Conservation (phyloP, 805 yeast species). For the Candida bentonensis region DNA sequence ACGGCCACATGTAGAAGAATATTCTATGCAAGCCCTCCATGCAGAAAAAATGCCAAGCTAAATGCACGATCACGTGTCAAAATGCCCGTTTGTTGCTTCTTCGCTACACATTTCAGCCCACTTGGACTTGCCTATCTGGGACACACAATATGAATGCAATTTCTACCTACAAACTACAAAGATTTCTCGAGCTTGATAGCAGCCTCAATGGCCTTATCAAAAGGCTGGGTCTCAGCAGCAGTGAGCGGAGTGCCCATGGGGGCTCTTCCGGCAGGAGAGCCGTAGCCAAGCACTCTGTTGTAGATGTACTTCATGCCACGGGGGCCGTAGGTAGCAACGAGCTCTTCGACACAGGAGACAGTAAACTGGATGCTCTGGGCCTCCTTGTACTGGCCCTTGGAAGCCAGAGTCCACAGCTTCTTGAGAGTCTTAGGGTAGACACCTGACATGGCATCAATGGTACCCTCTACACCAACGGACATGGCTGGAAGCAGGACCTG, state of each 20-base stretch:
- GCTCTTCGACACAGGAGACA: slow-evolving; percentile 33
- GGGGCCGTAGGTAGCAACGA: slow-evolving; percentile 30
- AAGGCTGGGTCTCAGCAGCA: slow-evolving; percentile 6
- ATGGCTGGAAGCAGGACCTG: slow-evolving; percentile 36
- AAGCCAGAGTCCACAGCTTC: slow-evolving; percentile 25
- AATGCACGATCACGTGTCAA: too few species aligned
- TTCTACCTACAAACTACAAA: too few species aligned
- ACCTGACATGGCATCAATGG: slow-evolving; percentile 40
- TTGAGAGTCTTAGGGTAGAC: slow-evolving; percentile 38
- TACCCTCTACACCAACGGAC: slow-evolving; percentile 33
- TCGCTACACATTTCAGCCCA: too few species aligned
- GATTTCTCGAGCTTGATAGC: slow-evolving; percentile 11
- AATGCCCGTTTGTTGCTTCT: too few species aligned
- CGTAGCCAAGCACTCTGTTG: slow-evolving; percentile 25
- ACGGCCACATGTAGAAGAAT: too few species aligned
- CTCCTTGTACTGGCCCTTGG: slow-evolving; percentile 27
- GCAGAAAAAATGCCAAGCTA: too few species aligned
- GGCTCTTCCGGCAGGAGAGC: slow-evolving; percentile 32
- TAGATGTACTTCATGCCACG: slow-evolving; percentile 35
- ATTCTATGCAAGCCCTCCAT: too few species aligned
- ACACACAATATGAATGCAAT: too few species aligned
- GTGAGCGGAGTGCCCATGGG: slow-evolving; percentile 24
- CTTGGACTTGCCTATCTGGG: too few species aligned
- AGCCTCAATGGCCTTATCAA: slow-evolving; percentile 7
- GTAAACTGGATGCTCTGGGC: slow-evolving; percentile 31